phyloP scores from a whole-genome alignment of 2,329 filamentous ascomycete species.

The Phialemoniopsis sp. region DNA sequence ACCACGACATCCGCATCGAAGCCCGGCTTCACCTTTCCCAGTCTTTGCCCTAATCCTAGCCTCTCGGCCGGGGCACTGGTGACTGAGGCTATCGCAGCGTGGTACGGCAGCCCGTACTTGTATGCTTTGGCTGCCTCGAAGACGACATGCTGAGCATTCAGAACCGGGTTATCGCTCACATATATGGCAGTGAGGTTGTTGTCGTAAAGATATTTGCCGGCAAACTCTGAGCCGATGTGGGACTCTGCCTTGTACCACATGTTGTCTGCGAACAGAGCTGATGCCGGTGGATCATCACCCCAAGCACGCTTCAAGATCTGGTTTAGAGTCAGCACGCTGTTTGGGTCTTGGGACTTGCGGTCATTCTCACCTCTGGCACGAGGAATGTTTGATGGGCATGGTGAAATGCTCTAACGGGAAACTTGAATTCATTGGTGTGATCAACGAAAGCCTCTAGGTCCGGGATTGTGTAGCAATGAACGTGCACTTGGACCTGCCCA shows the following conservation, averaged over 20 bases:
- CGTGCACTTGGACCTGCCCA: constrained; percentile 66
- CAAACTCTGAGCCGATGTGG: constrained; percentile 60
- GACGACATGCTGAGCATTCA: constrained; percentile 66
- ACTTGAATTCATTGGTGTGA: constrained; percentile 69
- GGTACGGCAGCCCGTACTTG: constrained; percentile 57
- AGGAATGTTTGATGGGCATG: constrained; percentile 66
- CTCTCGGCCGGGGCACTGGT: constrained; percentile 55
- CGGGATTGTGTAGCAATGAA: constrained; percentile 67
- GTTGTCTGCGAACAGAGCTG: constrained; percentile 64
- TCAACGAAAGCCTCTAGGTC: constrained; percentile 67
- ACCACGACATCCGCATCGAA: constrained; percentile 59
- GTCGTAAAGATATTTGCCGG: constrained; percentile 63
- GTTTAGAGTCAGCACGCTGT: neutral
- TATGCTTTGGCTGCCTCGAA: constrained; percentile 60
- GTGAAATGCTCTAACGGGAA: constrained; percentile 63
- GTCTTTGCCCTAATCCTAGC: constrained; percentile 50
- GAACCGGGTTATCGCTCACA: constrained; percentile 67
- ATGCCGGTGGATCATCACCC: constrained; percentile 48
- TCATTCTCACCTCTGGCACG: constrained; percentile 51
- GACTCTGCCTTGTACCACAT: constrained; percentile 71
- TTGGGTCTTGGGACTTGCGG: neutral
- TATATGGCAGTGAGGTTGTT: constrained; percentile 62
- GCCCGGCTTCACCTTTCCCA: constrained; percentile 58
- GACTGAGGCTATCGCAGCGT: constrained; percentile 53
- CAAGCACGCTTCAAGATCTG: constrained; percentile 53